phyloP scores from a whole-genome alignment of 352 stramenopile species.

The Phytopythium montanum region DNA sequence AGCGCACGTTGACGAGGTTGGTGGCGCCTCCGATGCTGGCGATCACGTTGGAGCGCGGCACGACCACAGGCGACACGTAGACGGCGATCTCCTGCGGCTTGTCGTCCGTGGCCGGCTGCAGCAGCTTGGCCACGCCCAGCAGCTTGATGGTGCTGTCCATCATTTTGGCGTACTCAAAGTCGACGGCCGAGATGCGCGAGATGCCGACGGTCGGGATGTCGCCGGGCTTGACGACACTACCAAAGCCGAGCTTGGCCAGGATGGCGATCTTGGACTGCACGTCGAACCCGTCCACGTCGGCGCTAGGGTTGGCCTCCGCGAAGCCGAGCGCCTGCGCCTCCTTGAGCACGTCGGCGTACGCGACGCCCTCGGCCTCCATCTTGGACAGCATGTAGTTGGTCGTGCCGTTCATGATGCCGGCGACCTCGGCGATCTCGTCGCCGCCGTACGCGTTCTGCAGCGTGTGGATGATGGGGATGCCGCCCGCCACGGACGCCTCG shows the following conservation, averaged over 20 bases:
- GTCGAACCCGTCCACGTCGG: slow-evolving; percentile 95
- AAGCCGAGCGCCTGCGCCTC: slow-evolving; percentile 93
- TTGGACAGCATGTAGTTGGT: slow-evolving; percentile 99
- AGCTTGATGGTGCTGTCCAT: slow-evolving; percentile 97
- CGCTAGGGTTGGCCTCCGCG: slow-evolving; percentile 94
- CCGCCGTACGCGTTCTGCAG: slow-evolving; percentile 91
- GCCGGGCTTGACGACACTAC: slow-evolving; percentile 78
- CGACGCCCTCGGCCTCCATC: slow-evolving; percentile 92
- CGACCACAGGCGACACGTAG: slow-evolving; percentile 93
- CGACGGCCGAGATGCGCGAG: slow-evolving; percentile 84
- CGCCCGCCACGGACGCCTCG: slow-evolving; percentile 95
- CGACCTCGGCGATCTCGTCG: slow-evolving; percentile 92
- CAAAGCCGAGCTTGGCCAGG: slow-evolving; percentile 93
- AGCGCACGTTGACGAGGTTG: slow-evolving; percentile 91
- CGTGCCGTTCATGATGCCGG: slow-evolving; percentile 97
- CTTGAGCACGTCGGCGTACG: slow-evolving; percentile 91
- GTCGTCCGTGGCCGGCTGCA: slow-evolving; percentile 73
- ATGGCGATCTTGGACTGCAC: slow-evolving; percentile 96
- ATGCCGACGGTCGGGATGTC: slow-evolving; percentile 94
- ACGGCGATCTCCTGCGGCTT: slow-evolving; percentile 84
- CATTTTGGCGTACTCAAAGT: slow-evolving; percentile 96
- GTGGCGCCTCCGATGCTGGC: slow-evolving; percentile 82
- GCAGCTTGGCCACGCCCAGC: slow-evolving; percentile 81
- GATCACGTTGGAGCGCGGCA: slow-evolving; percentile 89
- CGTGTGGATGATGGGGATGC: slow-evolving; percentile 96